Conservation (phyloP, 257 asterid species). For the Plantago major region DNA sequence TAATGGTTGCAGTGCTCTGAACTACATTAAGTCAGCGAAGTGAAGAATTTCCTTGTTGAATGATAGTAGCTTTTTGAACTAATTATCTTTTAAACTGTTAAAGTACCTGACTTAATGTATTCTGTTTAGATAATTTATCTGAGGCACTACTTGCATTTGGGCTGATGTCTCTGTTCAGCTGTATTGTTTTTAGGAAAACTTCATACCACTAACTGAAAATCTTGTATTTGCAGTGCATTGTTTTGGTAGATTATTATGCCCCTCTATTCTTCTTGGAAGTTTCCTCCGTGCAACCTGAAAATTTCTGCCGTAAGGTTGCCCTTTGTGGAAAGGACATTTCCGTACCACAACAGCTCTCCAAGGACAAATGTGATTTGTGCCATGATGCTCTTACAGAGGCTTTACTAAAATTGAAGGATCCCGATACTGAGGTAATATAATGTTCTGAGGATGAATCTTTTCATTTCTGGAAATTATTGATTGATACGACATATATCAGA, state of each 20-base stretch:
- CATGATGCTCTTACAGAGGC: constrained; percentile 68
- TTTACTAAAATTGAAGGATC: constrained; percentile 73
- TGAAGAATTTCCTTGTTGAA: too few species aligned
- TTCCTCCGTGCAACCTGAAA: constrained; percentile 43
- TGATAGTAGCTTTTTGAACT: too few species aligned
- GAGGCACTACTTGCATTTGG: too few species aligned
- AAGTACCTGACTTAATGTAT: too few species aligned
- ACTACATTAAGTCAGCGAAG: too few species aligned
- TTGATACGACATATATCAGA: too few species aligned
- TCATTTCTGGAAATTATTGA: neutral
- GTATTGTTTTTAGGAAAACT: constrained; percentile 7
- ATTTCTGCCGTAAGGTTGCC: constrained; percentile 56
- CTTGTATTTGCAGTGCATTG: constrained; percentile 53
- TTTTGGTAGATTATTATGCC: constrained; percentile 84
- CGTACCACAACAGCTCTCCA: constrained; percentile 30
- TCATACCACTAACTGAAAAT: constrained; percentile 6
- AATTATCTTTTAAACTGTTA: too few species aligned
- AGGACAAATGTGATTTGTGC: constrained; percentile 66
- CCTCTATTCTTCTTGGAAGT: constrained; percentile 79
- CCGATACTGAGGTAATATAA: constrained; percentile 65
- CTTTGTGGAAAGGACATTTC: constrained; percentile 50
- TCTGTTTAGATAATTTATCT: too few species aligned
- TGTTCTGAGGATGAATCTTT: too few species aligned
- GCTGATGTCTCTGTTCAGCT: neutral
- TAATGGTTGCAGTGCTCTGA: neutral